Base-by-base conservation (phyloP, 2,329 filamentous ascomycete genomes). In the Phialemoniopsis sp. region DNA sequence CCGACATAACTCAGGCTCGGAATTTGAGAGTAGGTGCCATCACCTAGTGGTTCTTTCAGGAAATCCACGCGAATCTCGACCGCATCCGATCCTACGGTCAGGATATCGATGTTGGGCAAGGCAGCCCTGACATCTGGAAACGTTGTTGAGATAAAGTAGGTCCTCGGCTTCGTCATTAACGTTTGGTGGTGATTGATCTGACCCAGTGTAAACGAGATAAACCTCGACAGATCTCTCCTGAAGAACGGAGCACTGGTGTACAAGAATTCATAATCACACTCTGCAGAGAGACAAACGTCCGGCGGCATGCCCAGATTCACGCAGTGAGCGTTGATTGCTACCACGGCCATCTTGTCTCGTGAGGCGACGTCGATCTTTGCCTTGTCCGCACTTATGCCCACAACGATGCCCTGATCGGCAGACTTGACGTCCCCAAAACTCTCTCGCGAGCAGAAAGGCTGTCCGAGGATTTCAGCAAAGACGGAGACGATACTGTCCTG, bases 1-100 rank as follows among this genome's bases (percentile, higher is more conserved):
- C 87, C 88, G 9, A 94, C 87, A 59, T 93, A 93, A 56, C 83
- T 84, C 49, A 93, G 61, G 56, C 87, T 91, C 4, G 89, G 87
- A 15, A 93, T 73, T 29, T 73, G 63, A 21, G 77, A 80, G 50
- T 78, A 80, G 3, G 68, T 67, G 8, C 80, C 82, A 50, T 86
- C 73, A 13, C 66, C 63, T 8, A 82, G 64, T 5, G 85, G 80
- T 51, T 93, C 88, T 52, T 84, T 79, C 14, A 94, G 68, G 19
- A 95, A 67, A 59, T 95, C 89, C 9, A 93, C 88, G 16, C 89
- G 79, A 38, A 94, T 77, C 58, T 95, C 89, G 32, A 94, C 84
- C 1, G 87, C 87, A 61, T 95, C 88, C 13, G 87, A 84, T 29
- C 89, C 89, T 4, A 94, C 88, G 1, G 88, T 93, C 33, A 94